Percentiles rank a stretch among this genome's conserved stretches.
Conservation (phyloP, 2,329 filamentous ascomycete genomes). For the Scolecobasidium constrictum region DNA sequence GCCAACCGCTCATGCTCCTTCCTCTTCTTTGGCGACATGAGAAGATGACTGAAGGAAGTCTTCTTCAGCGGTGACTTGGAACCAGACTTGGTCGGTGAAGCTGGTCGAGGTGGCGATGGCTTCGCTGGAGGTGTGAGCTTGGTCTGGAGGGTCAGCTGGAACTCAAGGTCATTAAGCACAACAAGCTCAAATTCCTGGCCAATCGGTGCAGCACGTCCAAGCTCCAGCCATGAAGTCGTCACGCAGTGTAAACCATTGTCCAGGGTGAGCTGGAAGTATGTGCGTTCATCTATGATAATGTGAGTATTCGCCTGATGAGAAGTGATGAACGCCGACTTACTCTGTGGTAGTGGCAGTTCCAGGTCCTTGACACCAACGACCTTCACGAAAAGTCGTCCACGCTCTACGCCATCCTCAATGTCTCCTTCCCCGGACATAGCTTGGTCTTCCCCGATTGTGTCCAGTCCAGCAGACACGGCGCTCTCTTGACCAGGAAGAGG, state of each 20-base stretch:
- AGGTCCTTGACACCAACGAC: slow-evolving; percentile 97
- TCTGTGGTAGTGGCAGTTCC: slow-evolving; percentile 79
- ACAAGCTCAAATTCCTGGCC: slow-evolving; percentile 98
- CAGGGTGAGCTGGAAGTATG: slow-evolving; percentile 92
- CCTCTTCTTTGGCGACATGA: slow-evolving; percentile 85
- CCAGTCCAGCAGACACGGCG: slow-evolving; percentile 53
- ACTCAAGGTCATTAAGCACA: slow-evolving; percentile 95
- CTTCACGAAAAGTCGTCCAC: slow-evolving; percentile 91
- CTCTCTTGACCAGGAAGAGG: slow-evolving; percentile 83
- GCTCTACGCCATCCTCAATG: slow-evolving; percentile 66
- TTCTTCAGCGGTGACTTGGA: slow-evolving; percentile 45
- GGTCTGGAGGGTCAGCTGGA: slow-evolving; percentile 92
- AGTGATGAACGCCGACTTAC: slow-evolving; percentile 42
- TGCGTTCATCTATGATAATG: slow-evolving; percentile 58
- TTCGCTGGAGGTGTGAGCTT: slow-evolving; percentile 71
- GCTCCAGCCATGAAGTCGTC: slow-evolving; percentile 88
- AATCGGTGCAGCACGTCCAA: slow-evolving; percentile 85
- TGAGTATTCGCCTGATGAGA: slow-evolving; percentile 12
- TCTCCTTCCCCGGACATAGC: slow-evolving; percentile 44
- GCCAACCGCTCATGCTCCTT: slow-evolving; percentile 74
- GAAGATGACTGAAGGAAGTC: slow-evolving; percentile 79
- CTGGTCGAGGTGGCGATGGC: slow-evolving; percentile 31
- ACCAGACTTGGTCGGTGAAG: slow-evolving; percentile 53
- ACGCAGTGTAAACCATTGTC: slow-evolving; percentile 98
- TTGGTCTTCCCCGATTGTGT: slow-evolving; percentile 60